Conservation (phyloP, 805 yeast species). For the Candida tallmaniae region DNA sequence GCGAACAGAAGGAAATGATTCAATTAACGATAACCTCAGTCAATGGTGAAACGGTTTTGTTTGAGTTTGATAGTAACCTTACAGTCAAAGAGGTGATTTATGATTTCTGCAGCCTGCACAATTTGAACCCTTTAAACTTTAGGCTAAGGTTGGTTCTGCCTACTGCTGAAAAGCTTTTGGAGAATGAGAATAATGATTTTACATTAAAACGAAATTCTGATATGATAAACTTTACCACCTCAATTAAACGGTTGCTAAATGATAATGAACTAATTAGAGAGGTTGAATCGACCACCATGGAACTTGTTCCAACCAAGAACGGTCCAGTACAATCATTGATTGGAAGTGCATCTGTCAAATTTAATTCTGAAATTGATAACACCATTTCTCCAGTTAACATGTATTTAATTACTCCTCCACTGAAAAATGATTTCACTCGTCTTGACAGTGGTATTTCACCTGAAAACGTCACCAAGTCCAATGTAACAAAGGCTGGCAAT, state of each 20-base stretch:
- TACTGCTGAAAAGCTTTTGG: slow-evolving; percentile 2
- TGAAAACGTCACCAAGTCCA: background rate
- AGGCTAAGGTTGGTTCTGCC: slow-evolving; percentile 18
- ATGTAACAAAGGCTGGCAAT: background rate
- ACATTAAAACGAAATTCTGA: slow-evolving; percentile 4
- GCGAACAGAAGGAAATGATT: background rate
- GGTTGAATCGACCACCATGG: slow-evolving; percentile 7
- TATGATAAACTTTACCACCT: background rate
- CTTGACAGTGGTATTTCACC: background rate
- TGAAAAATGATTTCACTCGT: background rate
- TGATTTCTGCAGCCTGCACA: slow-evolving; percentile 25
- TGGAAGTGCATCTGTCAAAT: slow-evolving; percentile 2
- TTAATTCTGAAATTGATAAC: slow-evolving; percentile 7
- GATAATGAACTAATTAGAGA: slow-evolving; percentile 8
- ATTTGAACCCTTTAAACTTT: slow-evolving; percentile 24
- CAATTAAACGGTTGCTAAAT: slow-evolving; percentile 2
- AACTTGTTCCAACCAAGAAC: slow-evolving; percentile 7
- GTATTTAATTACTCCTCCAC: slow-evolving; percentile 8
- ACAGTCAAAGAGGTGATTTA: slow-evolving; percentile 21
- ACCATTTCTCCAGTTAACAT: slow-evolving; percentile 8
- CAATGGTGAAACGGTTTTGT: slow-evolving; percentile 2
- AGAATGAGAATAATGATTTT: background rate
- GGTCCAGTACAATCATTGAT: slow-evolving; percentile 5
- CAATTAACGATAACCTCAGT: slow-evolving; percentile 9
- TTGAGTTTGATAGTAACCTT: slow-evolving; percentile 7